Conservation (phyloP, 1,284 basidiomycete species). For the Ceratobasidium sp. region DNA sequence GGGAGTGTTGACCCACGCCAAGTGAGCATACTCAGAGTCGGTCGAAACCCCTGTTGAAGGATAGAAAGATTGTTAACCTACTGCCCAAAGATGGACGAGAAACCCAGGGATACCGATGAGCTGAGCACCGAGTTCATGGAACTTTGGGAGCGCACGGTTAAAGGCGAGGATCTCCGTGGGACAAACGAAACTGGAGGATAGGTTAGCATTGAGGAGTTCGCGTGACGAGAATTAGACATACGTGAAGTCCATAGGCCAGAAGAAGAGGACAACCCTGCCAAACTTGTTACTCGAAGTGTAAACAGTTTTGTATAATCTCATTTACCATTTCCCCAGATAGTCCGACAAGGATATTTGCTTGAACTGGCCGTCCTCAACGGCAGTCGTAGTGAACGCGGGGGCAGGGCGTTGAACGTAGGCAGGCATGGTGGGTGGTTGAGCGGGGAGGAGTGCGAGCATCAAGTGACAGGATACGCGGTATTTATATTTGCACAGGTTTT, state of each 20-base stretch:
- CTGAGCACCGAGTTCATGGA: constrained; percentile 75
- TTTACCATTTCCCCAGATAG: constrained; percentile 84
- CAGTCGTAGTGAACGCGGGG: constrained; percentile 77
- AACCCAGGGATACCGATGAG: constrained; percentile 71
- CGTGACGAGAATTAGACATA: constrained; percentile 32
- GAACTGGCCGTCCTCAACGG: constrained; percentile 80
- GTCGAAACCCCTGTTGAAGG: constrained; percentile 65
- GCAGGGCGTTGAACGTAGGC: constrained; percentile 81
- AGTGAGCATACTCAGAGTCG: constrained; percentile 88
- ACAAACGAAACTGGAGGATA: constrained; percentile 84
- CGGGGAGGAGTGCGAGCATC: not conserved
- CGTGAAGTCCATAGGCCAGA: constrained; percentile 75
- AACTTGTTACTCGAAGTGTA: constrained; percentile 47
- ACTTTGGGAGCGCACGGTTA: constrained; percentile 82
- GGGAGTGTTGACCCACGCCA: constrained; percentile 84
- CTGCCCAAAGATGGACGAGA: no score
- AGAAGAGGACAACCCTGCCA: constrained; percentile 77
- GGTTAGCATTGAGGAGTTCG: constrained; percentile 7
- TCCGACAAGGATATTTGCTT: constrained; percentile 77
- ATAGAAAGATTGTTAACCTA: not conserved
- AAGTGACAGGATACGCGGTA: constrained; percentile 34
- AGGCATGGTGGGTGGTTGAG: constrained; percentile 61
- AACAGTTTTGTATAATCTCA: constrained; percentile 14
- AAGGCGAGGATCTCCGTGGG: constrained; percentile 94
- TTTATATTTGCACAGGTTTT: constrained; percentile 29